Conservation (phyloP, 2,329 filamentous ascomycete species). For the Akanthomyces uredinophilus region DNA sequence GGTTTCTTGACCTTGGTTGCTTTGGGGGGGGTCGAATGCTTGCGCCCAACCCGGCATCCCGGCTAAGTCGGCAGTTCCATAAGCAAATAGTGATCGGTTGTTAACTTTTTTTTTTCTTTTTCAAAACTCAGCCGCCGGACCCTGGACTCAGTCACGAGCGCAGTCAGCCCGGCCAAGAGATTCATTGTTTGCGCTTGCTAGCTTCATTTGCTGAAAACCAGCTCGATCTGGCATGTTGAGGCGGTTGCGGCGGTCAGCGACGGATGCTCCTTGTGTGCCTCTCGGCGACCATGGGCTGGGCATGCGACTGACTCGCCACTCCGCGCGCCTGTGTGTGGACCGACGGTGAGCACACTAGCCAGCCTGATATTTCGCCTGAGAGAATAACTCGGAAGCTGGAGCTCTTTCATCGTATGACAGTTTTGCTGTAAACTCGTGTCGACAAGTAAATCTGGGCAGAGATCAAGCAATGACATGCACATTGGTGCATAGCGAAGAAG, state of each 20-base stretch:
- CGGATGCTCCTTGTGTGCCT: not conserved
- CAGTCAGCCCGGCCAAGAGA: not conserved
- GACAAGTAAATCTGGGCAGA: not conserved
- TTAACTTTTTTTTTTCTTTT: not conserved
- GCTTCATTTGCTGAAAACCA: not conserved
- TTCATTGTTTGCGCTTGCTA: not conserved
- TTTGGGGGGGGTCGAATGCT: not conserved
- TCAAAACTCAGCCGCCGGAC: not conserved
- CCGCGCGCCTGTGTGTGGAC: not conserved
- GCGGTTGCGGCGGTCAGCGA: not conserved
- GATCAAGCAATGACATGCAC: not conserved
- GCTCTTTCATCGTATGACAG: not conserved
- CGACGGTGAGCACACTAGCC: not conserved
- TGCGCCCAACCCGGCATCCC: not conserved
- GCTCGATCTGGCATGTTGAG: not conserved
- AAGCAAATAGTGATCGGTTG: not conserved
- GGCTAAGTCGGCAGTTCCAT: not conserved
- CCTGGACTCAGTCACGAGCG: not conserved
- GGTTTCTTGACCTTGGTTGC: no score
- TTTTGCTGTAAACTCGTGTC: not conserved
- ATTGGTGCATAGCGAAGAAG: not conserved
- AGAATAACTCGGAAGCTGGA: not conserved
- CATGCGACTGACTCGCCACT: not conserved
- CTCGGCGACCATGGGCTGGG: not conserved
- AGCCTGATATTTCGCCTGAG: not conserved